Conservation (phyloP, 257 asterid genomes). For the Cordia subcordata region DNA sequence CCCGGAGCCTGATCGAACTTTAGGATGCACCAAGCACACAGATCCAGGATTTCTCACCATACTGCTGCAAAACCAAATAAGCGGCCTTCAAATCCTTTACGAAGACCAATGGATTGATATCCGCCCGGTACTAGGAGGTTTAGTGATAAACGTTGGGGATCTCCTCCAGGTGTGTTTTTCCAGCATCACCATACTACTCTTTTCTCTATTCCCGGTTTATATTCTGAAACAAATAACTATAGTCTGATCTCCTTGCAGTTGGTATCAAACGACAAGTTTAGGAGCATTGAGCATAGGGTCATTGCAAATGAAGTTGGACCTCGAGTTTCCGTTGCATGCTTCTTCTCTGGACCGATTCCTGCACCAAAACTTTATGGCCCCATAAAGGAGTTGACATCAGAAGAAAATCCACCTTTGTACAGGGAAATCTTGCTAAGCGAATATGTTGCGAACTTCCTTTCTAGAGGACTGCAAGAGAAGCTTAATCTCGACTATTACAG, state of each 20-base stretch:
- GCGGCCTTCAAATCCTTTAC: constrained; percentile 14
- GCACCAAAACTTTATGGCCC: constrained; percentile 9
- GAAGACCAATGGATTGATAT: constrained; percentile 11
- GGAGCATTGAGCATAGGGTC: constrained; percentile 7
- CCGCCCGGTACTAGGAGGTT: constrained; percentile 1
- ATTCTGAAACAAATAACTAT: not conserved
- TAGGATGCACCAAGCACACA: constrained; percentile 3
- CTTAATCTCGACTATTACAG: not conserved
- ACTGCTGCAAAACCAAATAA: constrained; percentile 8
- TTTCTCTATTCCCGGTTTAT: not conserved
- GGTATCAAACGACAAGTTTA: constrained; percentile 10
- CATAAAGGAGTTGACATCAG: constrained; percentile 12
- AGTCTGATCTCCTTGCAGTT: not conserved
- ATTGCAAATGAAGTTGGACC: constrained; percentile 5
- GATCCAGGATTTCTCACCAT: constrained; percentile 11
- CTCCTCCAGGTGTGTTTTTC: constrained; percentile 5
- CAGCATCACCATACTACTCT: not conserved
- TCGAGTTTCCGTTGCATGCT: constrained; percentile 6
- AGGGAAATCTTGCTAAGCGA: constrained; percentile 5
- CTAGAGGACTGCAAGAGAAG: constrained; percentile 3
- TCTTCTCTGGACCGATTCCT: not conserved
- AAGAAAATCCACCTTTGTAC: constrained; percentile 13
- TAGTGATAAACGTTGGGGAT: constrained; percentile 4
- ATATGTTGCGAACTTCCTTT: constrained; percentile 6
- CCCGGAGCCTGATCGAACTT: constrained; percentile 14